A percentile compares a stretch with the other conserved stretches of the same genome.
phyloP scores from a whole-genome alignment of 106 monocot species.

The Alisma plantagoaquatica region DNA sequence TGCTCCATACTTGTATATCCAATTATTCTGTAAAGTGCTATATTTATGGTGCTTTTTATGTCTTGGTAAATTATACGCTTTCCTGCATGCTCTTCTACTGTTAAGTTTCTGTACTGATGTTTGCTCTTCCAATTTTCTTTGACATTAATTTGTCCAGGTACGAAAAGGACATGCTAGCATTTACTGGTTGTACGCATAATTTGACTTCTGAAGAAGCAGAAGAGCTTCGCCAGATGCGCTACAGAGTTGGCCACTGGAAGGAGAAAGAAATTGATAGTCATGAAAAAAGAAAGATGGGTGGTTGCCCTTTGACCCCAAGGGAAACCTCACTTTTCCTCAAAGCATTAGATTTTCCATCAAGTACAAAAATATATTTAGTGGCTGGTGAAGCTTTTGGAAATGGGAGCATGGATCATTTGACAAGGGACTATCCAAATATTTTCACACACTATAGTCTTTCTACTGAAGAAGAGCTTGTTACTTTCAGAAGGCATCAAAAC shows the following conservation, averaged over 20 bases:
- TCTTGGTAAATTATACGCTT: no score
- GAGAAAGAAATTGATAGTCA: conserved; percentile 80
- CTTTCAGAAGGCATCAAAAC: conserved; percentile 76
- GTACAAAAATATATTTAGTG: conserved; percentile 78
- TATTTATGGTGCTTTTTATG: no score
- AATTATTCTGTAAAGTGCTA: no score
- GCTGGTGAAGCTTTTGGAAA: conserved; percentile 84
- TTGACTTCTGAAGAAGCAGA: conserved; percentile 65
- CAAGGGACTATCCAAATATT: conserved; percentile 60
- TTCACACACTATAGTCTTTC: conserved; percentile 57
- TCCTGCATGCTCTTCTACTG: no score
- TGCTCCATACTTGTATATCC: no score
- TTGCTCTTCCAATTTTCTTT: background rate
- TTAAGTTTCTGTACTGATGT: no score
- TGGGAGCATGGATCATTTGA: conserved; percentile 68
- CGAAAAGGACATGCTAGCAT: conserved; percentile 88
- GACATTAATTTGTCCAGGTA: conserved; percentile 32
- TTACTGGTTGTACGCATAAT: conserved; percentile 70
- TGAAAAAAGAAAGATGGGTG: conserved; percentile 55
- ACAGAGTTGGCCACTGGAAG: conserved; percentile 81
- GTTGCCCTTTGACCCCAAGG: conserved; percentile 81
- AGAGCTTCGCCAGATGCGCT: conserved; percentile 67
- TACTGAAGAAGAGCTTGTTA: conserved; percentile 59
- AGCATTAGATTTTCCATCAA: conserved; percentile 64
- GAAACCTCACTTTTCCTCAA: conserved; percentile 86